These are phyloP conservation scores for Aspergillus tamarii DNA, from an alignment of 2,329 filamentous ascomycete genomes.

Conservation along the genomic window DNA sequence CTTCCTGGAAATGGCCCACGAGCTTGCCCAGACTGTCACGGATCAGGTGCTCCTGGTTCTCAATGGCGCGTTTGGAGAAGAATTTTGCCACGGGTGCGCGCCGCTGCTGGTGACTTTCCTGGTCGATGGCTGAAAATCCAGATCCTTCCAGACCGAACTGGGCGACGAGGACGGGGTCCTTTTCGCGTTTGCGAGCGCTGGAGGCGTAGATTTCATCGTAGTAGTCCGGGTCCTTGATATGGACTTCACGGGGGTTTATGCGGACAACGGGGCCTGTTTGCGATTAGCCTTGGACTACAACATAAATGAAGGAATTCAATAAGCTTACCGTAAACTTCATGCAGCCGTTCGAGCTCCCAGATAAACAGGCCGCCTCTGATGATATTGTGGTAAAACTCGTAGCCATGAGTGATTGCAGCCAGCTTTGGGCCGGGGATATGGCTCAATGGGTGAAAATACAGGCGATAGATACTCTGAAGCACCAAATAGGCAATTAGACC, in stretches of 20 bases:
- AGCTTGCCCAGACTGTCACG: constrained; percentile 22
- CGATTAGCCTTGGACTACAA: not conserved
- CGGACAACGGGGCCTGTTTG: constrained; percentile 37
- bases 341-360: constrained; percentile 39
- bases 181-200: constrained; percentile 29
- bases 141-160: constrained; percentile 20
- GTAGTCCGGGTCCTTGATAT: constrained; percentile 38
- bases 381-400: constrained; percentile 42
- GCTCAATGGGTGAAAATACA: constrained; percentile 39
- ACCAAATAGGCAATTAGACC: not conserved
- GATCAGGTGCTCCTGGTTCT: constrained; percentile 17
- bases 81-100: constrained; percentile 25
- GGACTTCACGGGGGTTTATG: constrained; percentile 37
- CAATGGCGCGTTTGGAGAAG: constrained; percentile 27
- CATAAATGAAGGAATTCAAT: not conserved
- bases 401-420: constrained; percentile 35
- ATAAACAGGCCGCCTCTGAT: constrained; percentile 36
- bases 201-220: constrained; percentile 38
- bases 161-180: constrained; percentile 23
- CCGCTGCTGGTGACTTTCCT: constrained; percentile 25
- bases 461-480: constrained; percentile 27
- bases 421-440: constrained; percentile 36
- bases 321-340: constrained; percentile 36
- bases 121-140: constrained; percentile 20
- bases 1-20: constrained; percentile 14